Evolutionary conservation across 1,284 basidiomycete species (phyloP), one percentile per base, ranked within the genome.

Genomic region (Violaceomyces palustris): DNA sequence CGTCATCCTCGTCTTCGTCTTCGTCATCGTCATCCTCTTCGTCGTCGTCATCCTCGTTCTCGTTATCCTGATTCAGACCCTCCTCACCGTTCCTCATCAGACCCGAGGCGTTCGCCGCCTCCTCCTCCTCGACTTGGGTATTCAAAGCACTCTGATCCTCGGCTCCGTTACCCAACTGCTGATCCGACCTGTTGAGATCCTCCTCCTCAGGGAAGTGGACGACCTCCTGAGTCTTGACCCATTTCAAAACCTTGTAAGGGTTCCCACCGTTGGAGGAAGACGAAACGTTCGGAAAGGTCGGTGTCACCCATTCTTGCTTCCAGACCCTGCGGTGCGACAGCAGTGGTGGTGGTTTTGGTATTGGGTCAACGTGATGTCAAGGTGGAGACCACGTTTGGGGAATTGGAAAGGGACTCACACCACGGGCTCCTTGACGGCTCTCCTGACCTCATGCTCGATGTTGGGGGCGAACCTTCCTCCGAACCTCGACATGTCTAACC

Each of bases 401-500:
- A 6, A 18, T 31, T 14, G 31, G 15, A 17, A 25, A 18, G 17
- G 6, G 6, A 49, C 47, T 21, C 33, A 51, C 47, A 35, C 44
- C 8, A 59, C 42, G 11, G 53, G 51, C 37, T 59, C 51, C 2
- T 31, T 47, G 8, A 47, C 52, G 24, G 49, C 44, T 15, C 45
- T 29, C 27, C 55, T 48, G 34, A 57, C 54, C 30, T 57, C 54
- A 24, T 48, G 45, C 45, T 57, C 54, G 39, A 57, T 36, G 28
- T 59, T 59, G 26, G 56, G 56, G 10, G 50, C 42, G 28, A 54
- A 54, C 10, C 48, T 34, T 14, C 48, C 48, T 18, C 48, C 48
- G 26, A 53, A 50, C 39, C 50, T 43, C 10, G 50, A 59, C 51
- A 59, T 59, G 18, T 25, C 15, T 22, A 30, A 12, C 37, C 24